Percentiles rank a stretch among this genome's conserved stretches.
These are phyloP conservation scores for Rhynchosporium secalis DNA, from an alignment of 2,329 filamentous ascomycete genomes.

Conservation along the genomic window DNA sequence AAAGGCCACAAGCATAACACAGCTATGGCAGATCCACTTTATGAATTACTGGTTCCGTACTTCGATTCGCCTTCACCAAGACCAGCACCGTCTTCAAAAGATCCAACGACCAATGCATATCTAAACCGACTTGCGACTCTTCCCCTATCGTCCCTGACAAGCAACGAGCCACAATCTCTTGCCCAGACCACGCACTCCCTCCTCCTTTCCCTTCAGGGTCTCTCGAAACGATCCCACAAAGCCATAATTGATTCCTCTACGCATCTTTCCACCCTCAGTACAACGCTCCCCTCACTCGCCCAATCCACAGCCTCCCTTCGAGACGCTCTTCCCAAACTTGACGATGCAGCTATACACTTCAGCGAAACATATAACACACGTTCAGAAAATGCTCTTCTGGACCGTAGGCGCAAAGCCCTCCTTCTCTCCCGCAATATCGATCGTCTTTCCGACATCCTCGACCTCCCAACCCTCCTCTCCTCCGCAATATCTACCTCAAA, in stretches of 20 bases:
- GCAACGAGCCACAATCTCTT: conserved; percentile 77
- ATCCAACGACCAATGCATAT: conserved; percentile 65
- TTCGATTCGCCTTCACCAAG: conserved; percentile 49
- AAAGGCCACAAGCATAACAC: conserved; percentile 15
- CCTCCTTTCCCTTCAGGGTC: conserved; percentile 77
- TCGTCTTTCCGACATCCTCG: conserved; percentile 84
- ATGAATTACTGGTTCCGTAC: conserved; percentile 69
- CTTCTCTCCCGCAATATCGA: conserved; percentile 85
- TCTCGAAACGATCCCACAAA: conserved; percentile 88
- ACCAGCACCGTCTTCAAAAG: conserved; percentile 44
- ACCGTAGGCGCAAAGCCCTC: conserved; percentile 74
- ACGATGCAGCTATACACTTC: conserved; percentile 76
- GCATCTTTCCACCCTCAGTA: conserved; percentile 70
- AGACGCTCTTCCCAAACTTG: conserved; percentile 73
- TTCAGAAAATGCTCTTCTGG: conserved; percentile 66
- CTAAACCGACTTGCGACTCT: conserved; percentile 76
- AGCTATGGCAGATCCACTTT: conserved; percentile 69
- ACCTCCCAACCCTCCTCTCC: conserved; percentile 81
- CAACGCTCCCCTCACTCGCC: conserved; percentile 70
- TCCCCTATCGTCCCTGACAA: conserved; percentile 69
- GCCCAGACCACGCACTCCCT: conserved; percentile 78
- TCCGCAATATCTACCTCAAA: conserved; percentile 65
- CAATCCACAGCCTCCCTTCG: conserved; percentile 66
- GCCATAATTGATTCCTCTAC: conserved; percentile 78
- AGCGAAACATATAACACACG: conserved; percentile 79